Conservation (phyloP, 371 early-diverging fungal genomes). For the Apophysomyces ossiformis region DNA sequence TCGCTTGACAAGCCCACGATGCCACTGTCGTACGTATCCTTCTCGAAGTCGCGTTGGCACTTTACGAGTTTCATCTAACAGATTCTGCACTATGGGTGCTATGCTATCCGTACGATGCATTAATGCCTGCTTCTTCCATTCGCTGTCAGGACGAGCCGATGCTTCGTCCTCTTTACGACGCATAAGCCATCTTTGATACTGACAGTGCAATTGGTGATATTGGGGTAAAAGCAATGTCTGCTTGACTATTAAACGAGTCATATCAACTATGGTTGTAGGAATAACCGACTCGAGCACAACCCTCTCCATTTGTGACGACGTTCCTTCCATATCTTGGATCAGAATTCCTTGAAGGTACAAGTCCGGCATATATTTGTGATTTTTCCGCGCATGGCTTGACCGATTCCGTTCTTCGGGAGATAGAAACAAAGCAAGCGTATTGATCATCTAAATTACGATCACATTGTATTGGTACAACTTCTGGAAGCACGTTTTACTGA, state of each 20-base stretch:
- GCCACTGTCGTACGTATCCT: constrained; percentile 62
- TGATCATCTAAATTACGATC: constrained; percentile 50
- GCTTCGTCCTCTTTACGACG: constrained; percentile 37
- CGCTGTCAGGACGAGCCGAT: constrained; percentile 11
- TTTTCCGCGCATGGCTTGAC: constrained; percentile 65
- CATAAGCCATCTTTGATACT: constrained; percentile 33
- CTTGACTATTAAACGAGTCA: constrained; percentile 51
- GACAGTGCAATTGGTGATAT: constrained; percentile 39
- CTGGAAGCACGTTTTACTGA: constrained; percentile 12
- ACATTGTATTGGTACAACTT: not conserved
- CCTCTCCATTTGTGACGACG: constrained; percentile 35
- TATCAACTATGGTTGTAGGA: constrained; percentile 62
- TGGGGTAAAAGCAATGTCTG: constrained; percentile 56
- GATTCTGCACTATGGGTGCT: constrained; percentile 59
- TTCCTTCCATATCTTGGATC: constrained; percentile 43
- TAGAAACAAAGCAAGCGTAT: constrained; percentile 58
- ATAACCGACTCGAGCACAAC: constrained; percentile 55
- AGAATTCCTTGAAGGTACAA: constrained; percentile 62
- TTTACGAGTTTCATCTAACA: constrained; percentile 49
- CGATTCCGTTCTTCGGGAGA: constrained; percentile 57
- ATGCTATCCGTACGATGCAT: constrained; percentile 46
- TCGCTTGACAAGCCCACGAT: constrained; percentile 46
- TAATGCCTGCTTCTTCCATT: constrained; percentile 42
- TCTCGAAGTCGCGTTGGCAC: constrained; percentile 59
- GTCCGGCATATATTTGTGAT: constrained; percentile 60